Base-by-base conservation (phyloP, 495 filamentous ascomycete genomes). In the Platismatia glauca region DNA sequence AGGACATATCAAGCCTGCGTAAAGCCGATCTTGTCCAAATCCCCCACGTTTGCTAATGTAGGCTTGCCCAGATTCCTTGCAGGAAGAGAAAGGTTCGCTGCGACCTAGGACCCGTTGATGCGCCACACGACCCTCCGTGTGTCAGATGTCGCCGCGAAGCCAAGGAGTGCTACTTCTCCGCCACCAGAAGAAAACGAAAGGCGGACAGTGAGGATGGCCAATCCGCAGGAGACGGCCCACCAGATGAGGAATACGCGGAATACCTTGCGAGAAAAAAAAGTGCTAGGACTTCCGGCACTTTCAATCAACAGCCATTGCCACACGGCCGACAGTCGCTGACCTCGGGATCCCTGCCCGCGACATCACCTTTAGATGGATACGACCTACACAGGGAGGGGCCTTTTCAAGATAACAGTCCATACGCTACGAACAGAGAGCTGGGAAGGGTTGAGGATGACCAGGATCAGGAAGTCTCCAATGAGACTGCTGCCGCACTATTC, bases 111-210 rank as follows among this genome's bases (percentile, higher is more conserved):
- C 68, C 68, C 64, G 92, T 97, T 68, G 94, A 98, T 75, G 88
- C 93, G 64, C 94, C 94, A 39, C 86, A 91, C 71, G 89, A 93
- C 65, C 94, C 94, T 48, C 95, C 95, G 1, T 98, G 94, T 70
- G 89, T 93, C 63, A 84, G 94, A 71, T 98, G 94, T 74, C 86
- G 90, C 31, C 85, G 94, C 63, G 94, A 98, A 76, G 81, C 85
- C 76, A 96, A 96, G 75, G 86, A 95, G 67, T 98, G 94, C 79
- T 93, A 86, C 79, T 97, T 98, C 79, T 95, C 91, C 65, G 89
- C 90, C n/a, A 97, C 92, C 44, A 81, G 93, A 53, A 83, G 94
- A 67, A 97, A 97, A 84, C 82, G 90, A 68, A 95, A 95, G 77
- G 78, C 80, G 57, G 87, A 91, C 62, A 85, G 81, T 33, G 84